phyloP scores from a whole-genome alignment of 768 basidiomycete species.

The Crepidotus variabilis region DNA sequence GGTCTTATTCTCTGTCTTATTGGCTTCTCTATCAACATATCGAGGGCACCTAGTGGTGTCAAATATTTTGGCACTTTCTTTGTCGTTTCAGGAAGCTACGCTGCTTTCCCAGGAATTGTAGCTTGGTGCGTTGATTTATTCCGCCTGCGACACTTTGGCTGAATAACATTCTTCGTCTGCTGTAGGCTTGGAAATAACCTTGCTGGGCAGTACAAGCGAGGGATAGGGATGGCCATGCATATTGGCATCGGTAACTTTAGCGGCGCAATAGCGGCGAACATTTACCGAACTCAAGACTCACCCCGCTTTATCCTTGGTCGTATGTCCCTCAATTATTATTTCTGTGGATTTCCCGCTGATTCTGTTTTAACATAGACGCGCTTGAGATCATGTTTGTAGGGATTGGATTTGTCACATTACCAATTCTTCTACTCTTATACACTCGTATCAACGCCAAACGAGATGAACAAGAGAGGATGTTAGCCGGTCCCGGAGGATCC shows the following conservation, averaged over 20 bases:
- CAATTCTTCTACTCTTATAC: constrained; percentile 46
- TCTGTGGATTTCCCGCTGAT: constrained; percentile 20
- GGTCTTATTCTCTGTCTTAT: constrained; percentile 48
- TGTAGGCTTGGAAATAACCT: constrained; percentile 64
- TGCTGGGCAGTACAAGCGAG: constrained; percentile 68
- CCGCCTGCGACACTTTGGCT: background rate
- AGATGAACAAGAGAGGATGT: constrained; percentile 31
- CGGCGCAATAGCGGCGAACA: constrained; percentile 60
- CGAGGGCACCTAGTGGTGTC: constrained; percentile 41
- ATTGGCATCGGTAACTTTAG: constrained; percentile 65
- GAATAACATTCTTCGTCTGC: background rate
- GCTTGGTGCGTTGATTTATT: constrained; percentile 43
- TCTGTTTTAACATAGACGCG: constrained; percentile 40
- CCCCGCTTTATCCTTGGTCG: constrained; percentile 64
- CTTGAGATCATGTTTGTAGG: constrained; percentile 67
- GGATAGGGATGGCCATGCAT: constrained; percentile 63
- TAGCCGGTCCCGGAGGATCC: constrained; percentile 27
- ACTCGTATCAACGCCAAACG: constrained; percentile 51
- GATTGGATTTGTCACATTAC: constrained; percentile 54
- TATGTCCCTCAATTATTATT: constrained; percentile 35
- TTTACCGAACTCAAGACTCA: constrained; percentile 54
- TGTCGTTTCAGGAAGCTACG: constrained; percentile 59
- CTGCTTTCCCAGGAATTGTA: constrained; percentile 54
- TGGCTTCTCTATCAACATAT: constrained; percentile 65
- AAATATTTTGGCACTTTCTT: constrained; percentile 78